A percentile compares a stretch with the other conserved stretches of the same genome.
Evolutionary conservation across 2,329 filamentous ascomycete species (phyloP).

Genomic region (Westerdykella sp.): DNA sequence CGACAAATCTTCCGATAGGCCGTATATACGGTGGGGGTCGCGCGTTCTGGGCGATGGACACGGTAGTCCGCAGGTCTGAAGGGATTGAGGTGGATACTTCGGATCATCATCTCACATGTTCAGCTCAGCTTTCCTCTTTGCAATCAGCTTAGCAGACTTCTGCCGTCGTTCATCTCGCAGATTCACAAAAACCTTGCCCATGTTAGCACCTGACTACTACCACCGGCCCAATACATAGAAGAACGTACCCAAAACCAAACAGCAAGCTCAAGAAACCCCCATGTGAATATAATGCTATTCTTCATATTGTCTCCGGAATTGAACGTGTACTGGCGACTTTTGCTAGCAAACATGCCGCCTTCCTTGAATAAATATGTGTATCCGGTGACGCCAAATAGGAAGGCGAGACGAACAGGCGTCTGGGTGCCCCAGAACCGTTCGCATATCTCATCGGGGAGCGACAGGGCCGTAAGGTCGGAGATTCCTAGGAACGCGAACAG

Average conservation of each 20-base stretch:
- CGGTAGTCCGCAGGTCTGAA: no score
- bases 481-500: slow-evolving; percentile 57
- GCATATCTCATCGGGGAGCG: slow-evolving; percentile 39
- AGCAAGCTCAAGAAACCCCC: slow-evolving; percentile 75
- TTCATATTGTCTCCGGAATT: slow-evolving; percentile 58
- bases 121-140: slow-evolving; percentile 27
- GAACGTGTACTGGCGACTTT: slow-evolving; percentile 17
- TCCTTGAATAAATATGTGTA: slow-evolving; percentile 61
- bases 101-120: neutral
- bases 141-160: slow-evolving; percentile 22
- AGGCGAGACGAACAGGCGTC: slow-evolving; percentile 58
- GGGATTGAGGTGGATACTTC: no score
- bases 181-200: slow-evolving; percentile 26
- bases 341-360: slow-evolving; percentile 42
- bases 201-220: slow-evolving; percentile 2
- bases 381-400: slow-evolving; percentile 56
- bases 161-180: slow-evolving; percentile 34
- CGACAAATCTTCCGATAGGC: no score
- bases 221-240: neutral
- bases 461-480: slow-evolving; percentile 43
- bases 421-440: slow-evolving; percentile 44
- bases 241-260: slow-evolving; percentile 74
- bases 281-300: slow-evolving; percentile 79
- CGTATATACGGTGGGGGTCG: no score
- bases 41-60: no score